Evolutionary conservation across 2,329 filamentous ascomycete species (phyloP), one percentile per base, ranked within the genome.

Genomic region (Dactylellina leptospora): DNA sequence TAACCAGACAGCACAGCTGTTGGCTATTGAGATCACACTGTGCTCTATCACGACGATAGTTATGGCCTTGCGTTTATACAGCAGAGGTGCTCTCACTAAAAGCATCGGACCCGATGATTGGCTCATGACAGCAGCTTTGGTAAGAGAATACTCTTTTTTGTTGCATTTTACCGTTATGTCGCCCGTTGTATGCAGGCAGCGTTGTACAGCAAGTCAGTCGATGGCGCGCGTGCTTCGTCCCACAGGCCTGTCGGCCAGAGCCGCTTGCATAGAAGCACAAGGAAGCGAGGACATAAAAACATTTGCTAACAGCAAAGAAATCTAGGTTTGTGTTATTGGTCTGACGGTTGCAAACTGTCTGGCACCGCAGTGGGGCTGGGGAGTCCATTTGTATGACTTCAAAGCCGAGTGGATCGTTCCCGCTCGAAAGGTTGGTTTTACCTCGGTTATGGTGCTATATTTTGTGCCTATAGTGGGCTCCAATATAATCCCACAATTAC

Each of bases 51-150:
- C 80, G 3, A 56, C 81, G 16, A 50, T 80, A 10, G 78, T 78
- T 18, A 75, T 82, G 6, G 51, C 74, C 23, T 75, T 81, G 51
- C 79, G 81, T 11, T 76, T 82, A 38, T 81, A 81, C 47, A 80
- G 81, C 48, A 77, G 80, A 8, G 66, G 79, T 1, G 60, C 74
- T 60, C 77, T 80, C 33, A 76, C 81, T 30, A 77, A 78, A 44
- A 78, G 77, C 53, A 77, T 70, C 36, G 79, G 79, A 30, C 75
- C 77, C 56, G 81, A 82, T 69, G 81, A 82, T 75, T 82, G 79
- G 80, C 56, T 82, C 10, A 82, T 82, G 81, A 70, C 81, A 3
- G 77, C 61, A 30, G 80, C 80, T 2, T 78, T 78, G 72, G 80
- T 81, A 75, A 64, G 77, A 53, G 27, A 22, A 6, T 9, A 45